Evolutionary conservation across 768 basidiomycete species (phyloP).

Genomic region (Hydnomerulius pinastri): DNA sequence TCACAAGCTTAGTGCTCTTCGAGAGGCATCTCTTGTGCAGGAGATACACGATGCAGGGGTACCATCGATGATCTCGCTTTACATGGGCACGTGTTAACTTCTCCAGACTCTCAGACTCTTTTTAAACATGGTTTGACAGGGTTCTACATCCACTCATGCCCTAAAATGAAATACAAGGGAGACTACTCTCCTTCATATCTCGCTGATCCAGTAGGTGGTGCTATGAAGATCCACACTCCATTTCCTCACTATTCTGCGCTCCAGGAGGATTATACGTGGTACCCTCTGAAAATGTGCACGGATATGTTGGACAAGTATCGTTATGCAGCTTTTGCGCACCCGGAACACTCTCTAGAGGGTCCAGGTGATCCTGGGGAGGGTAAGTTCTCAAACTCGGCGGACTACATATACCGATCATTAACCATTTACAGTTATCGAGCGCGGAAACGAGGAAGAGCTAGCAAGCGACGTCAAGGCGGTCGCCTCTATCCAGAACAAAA

Average conservation of each 20-base stretch:
- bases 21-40: conserved; percentile 72
- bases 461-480: conserved; percentile 21
- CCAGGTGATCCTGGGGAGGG: conserved; percentile 31
- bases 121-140: conserved; percentile 46
- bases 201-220: conserved; percentile 70
- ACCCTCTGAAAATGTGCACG: conserved; percentile 60
- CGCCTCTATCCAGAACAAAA: conserved; percentile 21
- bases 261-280: conserved; percentile 81
- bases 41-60: conserved; percentile 78
- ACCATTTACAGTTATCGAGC: conserved; percentile 15
- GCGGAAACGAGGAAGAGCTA: conserved; percentile 20
- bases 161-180: conserved; percentile 96
- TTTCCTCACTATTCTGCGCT: conserved; percentile 4
- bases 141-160: conserved; percentile 89
- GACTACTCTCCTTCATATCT: conserved; percentile 90
- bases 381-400: conserved; percentile 7
- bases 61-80: conserved; percentile 63
- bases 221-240: background rate
- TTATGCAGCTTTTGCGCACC: conserved; percentile 70
- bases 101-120: background rate
- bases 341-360: conserved; percentile 51
- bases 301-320: conserved; percentile 64
- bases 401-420: conserved; percentile 3
- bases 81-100: conserved; percentile 69
- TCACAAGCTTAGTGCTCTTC: conserved; percentile 75